Base-by-base conservation (phyloP, 2,329 filamentous ascomycete species). In the Samsoniella hepiali region DNA sequence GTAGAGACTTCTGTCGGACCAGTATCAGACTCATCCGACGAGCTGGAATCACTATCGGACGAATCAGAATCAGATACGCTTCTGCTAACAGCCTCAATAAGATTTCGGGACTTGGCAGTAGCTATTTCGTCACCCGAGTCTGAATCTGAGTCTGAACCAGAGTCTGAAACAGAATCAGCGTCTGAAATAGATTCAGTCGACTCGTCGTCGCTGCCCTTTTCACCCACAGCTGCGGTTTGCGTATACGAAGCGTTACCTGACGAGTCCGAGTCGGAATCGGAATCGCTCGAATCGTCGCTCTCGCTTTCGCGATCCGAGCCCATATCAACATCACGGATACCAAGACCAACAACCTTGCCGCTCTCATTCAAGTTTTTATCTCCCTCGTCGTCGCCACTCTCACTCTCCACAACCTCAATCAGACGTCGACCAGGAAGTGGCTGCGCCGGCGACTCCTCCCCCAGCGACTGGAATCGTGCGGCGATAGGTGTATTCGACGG, bases 11-110 rank as follows among this genome's bases (percentile, higher is more conserved):
- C 65, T 6, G 34, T 47, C 15, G 63, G 38, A 34, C 62, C 17
- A 27, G 47, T n/a, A 17, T 32, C 57, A 22, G 55, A 29, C 22
- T 59, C 42, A n/a, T 49, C 65, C 17, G 58, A 50, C 29, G 55
- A 58, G 36, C 59, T 57, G 45, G 57, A 60, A 29, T 58, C 49
- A 17, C 59, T 64, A 62, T 75, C 78, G 47, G 74, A 78, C 0
- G 79, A 74, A 34, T 69, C 71, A 0, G 74, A 74, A 36, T 70
- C 68, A 5, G 72, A 67, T 22, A 67, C 68, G 13, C 65, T 51
- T 36, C 47, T 60, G 15, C 36, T n/a, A 29, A 32, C 6, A 15
- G 31, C 22, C 31, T 54, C 49, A 11, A 38, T 6, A 17, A 6
- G 9, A 31, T 63, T 29, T 64, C n/a, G 69, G 64, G 15, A 42